Evolutionary conservation across 805 yeast species (phyloP), one percentile per base, ranked within the genome.

Genomic region (Lipomyces japonicus): DNA sequence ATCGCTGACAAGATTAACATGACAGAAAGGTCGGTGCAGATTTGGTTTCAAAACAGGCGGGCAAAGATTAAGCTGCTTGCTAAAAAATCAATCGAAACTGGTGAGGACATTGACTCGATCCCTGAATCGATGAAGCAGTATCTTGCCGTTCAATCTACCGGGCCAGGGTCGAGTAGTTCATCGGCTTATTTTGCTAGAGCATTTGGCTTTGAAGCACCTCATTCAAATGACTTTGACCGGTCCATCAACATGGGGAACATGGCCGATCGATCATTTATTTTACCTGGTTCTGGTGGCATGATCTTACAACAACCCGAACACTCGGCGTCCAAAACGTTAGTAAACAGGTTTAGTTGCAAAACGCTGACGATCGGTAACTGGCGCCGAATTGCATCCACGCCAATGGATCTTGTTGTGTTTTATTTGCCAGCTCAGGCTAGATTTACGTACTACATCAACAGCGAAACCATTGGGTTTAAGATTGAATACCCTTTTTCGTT

Each of bases 11-110:
- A 75, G 53, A 85, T 95, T 1, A 85, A 83, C 18, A 82, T 89
- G 87, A 79, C 89, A 12, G 96, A 89, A 61, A 77, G 93, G 55
- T 86, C 90, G 12, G 95, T 89, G 2, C 75, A 95, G 48, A 89
- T 89, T 38, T 89, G 58, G 58, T 53, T 87, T 63, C 97, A 89
- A 65, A 89, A 89, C n/a, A 34, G 57, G 32, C 56, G 59, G 14
- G 59, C 59, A 26, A 55, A 55, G 37, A 47, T 55, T n/a, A 55
- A 55, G 36, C 44, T 54, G 5, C 16, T 55, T 14, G 58, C 57
- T 1, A 55, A 53, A 42, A 51, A 53, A 24, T 53, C 54, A 2
- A 48, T 53, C 32, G 59, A 55, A 38, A 48, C 49, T 19, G 59
- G 58, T n/a, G 58, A 48, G 18, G 59, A 55, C 16, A 26, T 34